Evolutionary conservation across 805 yeast species (phyloP).

Genomic region (Lipomyces yamanashiensis): DNA sequence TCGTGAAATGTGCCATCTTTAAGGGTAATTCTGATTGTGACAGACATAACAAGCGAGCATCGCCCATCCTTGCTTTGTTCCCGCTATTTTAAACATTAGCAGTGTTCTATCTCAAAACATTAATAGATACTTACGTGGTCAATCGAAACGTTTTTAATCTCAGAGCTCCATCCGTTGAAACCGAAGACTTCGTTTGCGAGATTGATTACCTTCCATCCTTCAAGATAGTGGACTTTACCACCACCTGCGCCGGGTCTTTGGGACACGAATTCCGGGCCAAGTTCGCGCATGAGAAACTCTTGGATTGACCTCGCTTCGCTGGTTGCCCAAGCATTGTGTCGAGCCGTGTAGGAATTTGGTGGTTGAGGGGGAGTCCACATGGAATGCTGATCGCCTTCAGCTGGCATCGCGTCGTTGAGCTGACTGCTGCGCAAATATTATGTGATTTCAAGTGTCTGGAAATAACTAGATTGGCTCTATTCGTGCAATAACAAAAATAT

Average conservation of each 20-base stretch:
- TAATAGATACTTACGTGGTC: constrained; percentile 54
- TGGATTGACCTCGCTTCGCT: constrained; percentile 37
- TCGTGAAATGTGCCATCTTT: constrained; percentile 84
- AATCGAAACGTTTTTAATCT: constrained; percentile 59
- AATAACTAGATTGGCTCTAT: neutral
- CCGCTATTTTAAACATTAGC: neutral
- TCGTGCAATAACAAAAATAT: neutral
- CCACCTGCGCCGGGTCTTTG: constrained; percentile 66
- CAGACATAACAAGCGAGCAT: constrained; percentile 38
- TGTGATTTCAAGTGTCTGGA: neutral
- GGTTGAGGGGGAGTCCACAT: constrained; percentile 13
- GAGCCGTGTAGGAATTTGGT: constrained; percentile 3
- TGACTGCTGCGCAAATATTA: neutral
- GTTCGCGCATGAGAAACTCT: constrained; percentile 43
- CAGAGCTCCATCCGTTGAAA: constrained; percentile 77
- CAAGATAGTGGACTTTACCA: constrained; percentile 60
- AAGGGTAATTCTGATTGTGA: constrained; percentile 66
- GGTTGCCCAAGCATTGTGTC: constrained; percentile 30
- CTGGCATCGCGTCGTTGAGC: constrained; percentile 22
- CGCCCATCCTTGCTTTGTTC: constrained; percentile 24
- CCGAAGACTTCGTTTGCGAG: constrained; percentile 80
- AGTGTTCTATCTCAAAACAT: no score
- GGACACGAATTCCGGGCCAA: constrained; percentile 68
- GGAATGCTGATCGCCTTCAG: constrained; percentile 30
- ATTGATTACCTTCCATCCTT: constrained; percentile 73